These are phyloP conservation scores for Eucommia ulmoides DNA, from an alignment of 257 asterid genomes.

Conservation along the genomic window DNA sequence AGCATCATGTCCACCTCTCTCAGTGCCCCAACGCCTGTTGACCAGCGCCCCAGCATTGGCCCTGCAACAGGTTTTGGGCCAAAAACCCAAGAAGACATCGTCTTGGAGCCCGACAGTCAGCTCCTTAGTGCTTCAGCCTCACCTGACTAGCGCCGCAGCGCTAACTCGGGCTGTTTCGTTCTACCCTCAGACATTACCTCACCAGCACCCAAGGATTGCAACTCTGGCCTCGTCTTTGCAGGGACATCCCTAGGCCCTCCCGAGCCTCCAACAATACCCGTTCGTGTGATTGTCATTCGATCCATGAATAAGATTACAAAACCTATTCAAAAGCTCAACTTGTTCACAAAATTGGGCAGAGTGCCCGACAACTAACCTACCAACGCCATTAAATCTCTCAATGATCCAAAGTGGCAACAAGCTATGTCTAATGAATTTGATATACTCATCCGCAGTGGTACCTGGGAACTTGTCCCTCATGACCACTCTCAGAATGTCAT, in stretches of 20 bases:
- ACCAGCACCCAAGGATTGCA: neutral
- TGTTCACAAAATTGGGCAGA: neutral
- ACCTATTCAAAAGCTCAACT: neutral
- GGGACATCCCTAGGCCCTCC: neutral
- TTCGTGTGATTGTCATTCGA: neutral
- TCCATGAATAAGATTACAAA: neutral
- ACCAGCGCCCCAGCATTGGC: no score
- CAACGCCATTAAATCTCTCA: neutral
- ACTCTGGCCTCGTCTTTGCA: no score
- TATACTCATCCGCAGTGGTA: neutral
- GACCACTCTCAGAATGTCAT: neutral
- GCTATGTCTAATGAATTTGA: neutral
- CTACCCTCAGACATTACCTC: neutral
- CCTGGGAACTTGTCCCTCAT: neutral
- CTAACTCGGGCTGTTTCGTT: neutral
- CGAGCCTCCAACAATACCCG: neutral
- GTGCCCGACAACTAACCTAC: neutral
- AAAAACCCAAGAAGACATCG: no score
- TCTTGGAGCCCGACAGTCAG: no score
- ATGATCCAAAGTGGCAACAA: neutral
- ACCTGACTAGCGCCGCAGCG: neutral
- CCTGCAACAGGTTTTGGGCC: no score
- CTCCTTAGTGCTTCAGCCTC: no score
- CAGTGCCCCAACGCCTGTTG: no score
- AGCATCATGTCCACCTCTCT: no score